Conservation (phyloP, 768 basidiomycete species). For the Collybia mongolica region DNA sequence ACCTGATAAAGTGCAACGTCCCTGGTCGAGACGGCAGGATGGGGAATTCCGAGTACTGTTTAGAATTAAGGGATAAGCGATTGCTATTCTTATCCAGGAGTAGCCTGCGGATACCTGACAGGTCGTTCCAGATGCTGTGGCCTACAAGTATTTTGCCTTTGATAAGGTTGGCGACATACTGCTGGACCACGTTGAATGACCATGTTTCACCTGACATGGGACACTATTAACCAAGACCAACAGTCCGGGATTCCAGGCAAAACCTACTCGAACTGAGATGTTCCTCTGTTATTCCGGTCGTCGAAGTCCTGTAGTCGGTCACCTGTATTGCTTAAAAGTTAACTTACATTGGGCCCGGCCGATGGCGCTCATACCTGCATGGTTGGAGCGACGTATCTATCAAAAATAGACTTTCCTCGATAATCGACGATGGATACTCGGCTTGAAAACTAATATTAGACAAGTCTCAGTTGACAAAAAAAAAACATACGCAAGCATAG, state of each 20-base stretch:
- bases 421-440: slow-evolving; percentile 55
- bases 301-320: slow-evolving; percentile 69
- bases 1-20: slow-evolving; percentile 78
- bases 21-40: slow-evolving; percentile 73
- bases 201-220: slow-evolving; percentile 42
- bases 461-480: background rate
- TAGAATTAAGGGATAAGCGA: slow-evolving; percentile 5
- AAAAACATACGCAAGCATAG: slow-evolving; percentile 73
- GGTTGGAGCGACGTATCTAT: slow-evolving; percentile 68
- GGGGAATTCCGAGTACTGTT: slow-evolving; percentile 76
- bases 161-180: slow-evolving; percentile 60
- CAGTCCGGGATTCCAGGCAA: background rate
- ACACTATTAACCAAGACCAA: background rate
- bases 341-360: background rate
- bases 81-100: slow-evolving; percentile 6
- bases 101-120: slow-evolving; percentile 53
- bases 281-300: slow-evolving; percentile 50
- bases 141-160: slow-evolving; percentile 74
- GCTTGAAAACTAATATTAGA: slow-evolving; percentile 17
- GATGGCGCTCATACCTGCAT: slow-evolving; percentile 29
- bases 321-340: slow-evolving; percentile 33
- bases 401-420: slow-evolving; percentile 56
- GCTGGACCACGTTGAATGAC: slow-evolving; percentile 65
- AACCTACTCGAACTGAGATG: slow-evolving; percentile 39
- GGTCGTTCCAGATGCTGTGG: slow-evolving; percentile 78